phyloP scores from a whole-genome alignment of 768 basidiomycete species.

The Tricholoma matsutake region DNA sequence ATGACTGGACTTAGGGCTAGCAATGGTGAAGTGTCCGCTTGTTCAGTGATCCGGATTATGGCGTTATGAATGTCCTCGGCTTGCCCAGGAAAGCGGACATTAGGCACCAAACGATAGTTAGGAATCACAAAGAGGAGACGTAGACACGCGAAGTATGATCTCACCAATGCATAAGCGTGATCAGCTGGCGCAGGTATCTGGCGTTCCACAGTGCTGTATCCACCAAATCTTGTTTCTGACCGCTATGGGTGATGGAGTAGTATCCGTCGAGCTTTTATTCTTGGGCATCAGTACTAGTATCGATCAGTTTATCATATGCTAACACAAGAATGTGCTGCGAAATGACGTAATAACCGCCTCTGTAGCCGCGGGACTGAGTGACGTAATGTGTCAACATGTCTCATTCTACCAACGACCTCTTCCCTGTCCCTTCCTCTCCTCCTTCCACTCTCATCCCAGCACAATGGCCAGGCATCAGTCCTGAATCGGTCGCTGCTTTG shows the following conservation, averaged over 20 bases:
- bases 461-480: conserved; percentile 33
- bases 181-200: conserved; percentile 43
- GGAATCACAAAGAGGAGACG: conserved; percentile 65
- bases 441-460: conserved; percentile 27
- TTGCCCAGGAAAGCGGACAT: conserved; percentile 51
- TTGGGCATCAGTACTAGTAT: too few species aligned
- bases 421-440: conserved; percentile 31
- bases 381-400: too few species aligned
- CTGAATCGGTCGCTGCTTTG: conserved; percentile 31
- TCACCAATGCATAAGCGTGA: conserved; percentile 54
- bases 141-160: conserved; percentile 55
- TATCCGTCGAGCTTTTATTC: conserved; percentile 59
- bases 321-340: too few species aligned
- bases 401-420: conserved; percentile 18
- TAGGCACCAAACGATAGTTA: conserved; percentile 64
- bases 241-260: conserved; percentile 39
- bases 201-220: conserved; percentile 52
- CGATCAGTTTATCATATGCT: too few species aligned
- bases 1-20: too few species aligned
- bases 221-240: conserved; percentile 52
- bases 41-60: conserved; percentile 46
- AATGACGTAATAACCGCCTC: too few species aligned
- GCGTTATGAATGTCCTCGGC: conserved; percentile 61
- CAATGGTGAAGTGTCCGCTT: conserved; percentile 29
- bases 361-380: too few species aligned